Conservation (phyloP, 495 filamentous ascomycete genomes). For the Haplographium delicatum region DNA sequence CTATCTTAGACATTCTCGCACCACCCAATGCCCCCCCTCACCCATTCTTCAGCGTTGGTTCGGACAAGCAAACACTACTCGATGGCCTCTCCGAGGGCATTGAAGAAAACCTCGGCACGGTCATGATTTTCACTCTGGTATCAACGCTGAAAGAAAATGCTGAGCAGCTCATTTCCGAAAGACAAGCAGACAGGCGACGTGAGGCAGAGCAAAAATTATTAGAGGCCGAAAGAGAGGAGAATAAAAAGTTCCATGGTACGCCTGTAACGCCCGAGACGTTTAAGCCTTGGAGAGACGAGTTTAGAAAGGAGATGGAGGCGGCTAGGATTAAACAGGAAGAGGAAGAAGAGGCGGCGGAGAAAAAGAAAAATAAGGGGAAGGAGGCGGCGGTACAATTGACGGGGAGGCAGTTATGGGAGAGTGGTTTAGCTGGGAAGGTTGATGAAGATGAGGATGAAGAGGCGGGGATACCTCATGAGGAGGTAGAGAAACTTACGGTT, state of each 20-base stretch:
- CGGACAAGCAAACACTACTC: slow-evolving; percentile 68
- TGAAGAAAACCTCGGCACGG: slow-evolving; percentile 88
- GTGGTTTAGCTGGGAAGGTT: slow-evolving; percentile 66
- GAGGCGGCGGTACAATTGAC: slow-evolving; percentile 59
- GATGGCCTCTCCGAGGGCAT: slow-evolving; percentile 62
- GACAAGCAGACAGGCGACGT: slow-evolving; percentile 56
- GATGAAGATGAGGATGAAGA: slow-evolving; percentile 67
- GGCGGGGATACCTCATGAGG: slow-evolving; percentile 48
- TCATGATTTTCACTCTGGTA: slow-evolving; percentile 94
- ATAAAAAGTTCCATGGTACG: slow-evolving; percentile 92
- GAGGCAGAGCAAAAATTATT: slow-evolving; percentile 59
- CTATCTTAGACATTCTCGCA: slow-evolving; percentile 67
- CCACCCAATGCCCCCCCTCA: slow-evolving; percentile 65
- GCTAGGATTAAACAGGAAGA: slow-evolving; percentile 54
- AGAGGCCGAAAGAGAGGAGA: slow-evolving; percentile 83
- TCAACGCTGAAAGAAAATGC: slow-evolving; percentile 81
- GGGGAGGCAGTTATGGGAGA: slow-evolving; percentile 80
- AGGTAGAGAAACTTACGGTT: slow-evolving; percentile 65
- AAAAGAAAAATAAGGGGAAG: slow-evolving; percentile 66
- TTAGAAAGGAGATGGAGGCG: slow-evolving; percentile 74
- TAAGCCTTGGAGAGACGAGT: slow-evolving; percentile 72
- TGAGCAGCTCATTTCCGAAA: slow-evolving; percentile 69
- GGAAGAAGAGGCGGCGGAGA: slow-evolving; percentile 68
- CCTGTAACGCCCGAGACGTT: slow-evolving; percentile 81
- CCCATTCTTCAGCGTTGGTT: slow-evolving; percentile 46